Evolutionary conservation across 768 basidiomycete genomes (phyloP).

Genomic region (Tylopilus sp.): DNA sequence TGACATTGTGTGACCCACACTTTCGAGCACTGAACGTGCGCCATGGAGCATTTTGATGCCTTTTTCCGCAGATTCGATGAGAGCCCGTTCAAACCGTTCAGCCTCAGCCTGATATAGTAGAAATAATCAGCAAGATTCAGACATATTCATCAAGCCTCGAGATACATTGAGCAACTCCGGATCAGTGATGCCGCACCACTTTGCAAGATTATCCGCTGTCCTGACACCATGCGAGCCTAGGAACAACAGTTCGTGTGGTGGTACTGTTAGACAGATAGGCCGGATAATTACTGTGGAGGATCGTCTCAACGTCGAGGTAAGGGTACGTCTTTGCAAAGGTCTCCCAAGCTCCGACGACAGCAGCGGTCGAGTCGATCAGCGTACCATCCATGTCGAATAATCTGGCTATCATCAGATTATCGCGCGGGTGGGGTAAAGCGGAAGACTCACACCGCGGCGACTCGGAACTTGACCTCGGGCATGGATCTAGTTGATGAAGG

Average conservation of each 20-base stretch:
- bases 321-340: constrained; percentile 71
- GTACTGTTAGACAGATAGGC: background rate
- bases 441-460: constrained; percentile 38
- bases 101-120: constrained; percentile 54
- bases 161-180: constrained; percentile 66
- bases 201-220: constrained; percentile 75
- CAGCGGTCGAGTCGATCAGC: constrained; percentile 77
- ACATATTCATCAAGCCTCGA: background rate
- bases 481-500: constrained; percentile 20
- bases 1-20: constrained; percentile 37
- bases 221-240: constrained; percentile 80
- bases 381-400: constrained; percentile 87
- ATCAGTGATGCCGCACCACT: constrained; percentile 66
- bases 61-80: constrained; percentile 56
- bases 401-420: constrained; percentile 35
- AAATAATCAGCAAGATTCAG: constrained; percentile 1
- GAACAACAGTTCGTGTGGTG: background rate
- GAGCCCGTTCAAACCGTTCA: constrained; percentile 74
- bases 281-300: constrained; percentile 54
- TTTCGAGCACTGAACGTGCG: constrained; percentile 53
- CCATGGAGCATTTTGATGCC: constrained; percentile 77
- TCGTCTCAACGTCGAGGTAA: constrained; percentile 54
- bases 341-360: constrained; percentile 81
- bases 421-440: background rate
- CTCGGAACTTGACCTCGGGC: constrained; percentile 35